Conservation (phyloP, 176 grass and related monocot species). For the Phragmites australis region DNA sequence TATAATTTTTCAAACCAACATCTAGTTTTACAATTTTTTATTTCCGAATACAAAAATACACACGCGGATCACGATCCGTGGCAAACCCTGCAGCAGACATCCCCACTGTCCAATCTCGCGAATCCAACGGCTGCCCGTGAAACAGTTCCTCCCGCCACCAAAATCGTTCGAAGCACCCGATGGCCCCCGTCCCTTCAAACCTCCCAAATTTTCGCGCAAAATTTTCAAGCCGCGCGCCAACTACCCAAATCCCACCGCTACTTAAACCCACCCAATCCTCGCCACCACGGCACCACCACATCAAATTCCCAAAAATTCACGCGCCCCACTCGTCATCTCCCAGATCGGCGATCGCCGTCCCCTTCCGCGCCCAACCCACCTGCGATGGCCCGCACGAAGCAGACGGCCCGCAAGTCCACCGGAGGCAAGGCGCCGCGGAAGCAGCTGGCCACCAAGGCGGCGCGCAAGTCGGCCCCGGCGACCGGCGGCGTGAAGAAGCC, state of each 20-base stretch:
- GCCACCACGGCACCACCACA: background rate
- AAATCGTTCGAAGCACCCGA: background rate
- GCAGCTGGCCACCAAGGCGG: conserved; percentile 87
- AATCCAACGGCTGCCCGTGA: background rate
- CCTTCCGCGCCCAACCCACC: background rate
- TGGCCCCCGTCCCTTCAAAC: background rate
- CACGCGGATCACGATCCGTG: conserved; percentile 31
- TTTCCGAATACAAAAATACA: too few species aligned
- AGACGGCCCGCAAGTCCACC: conserved; percentile 81
- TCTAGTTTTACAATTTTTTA: too few species aligned
- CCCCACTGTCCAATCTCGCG: background rate
- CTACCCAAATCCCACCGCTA: background rate
- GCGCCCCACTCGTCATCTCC: too few species aligned
- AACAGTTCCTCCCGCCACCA: background rate
- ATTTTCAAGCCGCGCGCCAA: background rate
- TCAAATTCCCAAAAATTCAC: background rate
- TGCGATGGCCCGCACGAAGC: conserved; percentile 76
- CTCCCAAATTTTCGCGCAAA: background rate
- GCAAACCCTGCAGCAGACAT: background rate
- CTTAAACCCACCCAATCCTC: background rate
- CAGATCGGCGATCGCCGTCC: background rate
- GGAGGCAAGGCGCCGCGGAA: conserved; percentile 82
- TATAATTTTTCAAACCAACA: too few species aligned
- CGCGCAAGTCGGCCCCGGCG: conserved; percentile 69
- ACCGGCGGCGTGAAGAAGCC: conserved; percentile 95